Conservation (phyloP, 2,329 filamentous ascomycete genomes). For the Trichoderma sp. region DNA sequence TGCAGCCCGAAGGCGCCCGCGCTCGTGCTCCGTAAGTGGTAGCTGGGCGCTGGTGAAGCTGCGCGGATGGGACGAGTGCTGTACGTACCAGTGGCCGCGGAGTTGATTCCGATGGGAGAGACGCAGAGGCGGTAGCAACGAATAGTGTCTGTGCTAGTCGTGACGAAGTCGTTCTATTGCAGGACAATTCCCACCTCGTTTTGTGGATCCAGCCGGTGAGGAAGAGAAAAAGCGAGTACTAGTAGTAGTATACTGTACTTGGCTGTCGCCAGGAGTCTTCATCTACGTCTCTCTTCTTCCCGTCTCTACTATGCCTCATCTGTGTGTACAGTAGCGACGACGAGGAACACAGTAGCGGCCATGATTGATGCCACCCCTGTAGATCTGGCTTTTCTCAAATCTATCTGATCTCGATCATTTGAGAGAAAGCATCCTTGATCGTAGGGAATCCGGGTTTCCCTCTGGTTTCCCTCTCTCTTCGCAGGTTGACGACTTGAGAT, state of each 20-base stretch:
- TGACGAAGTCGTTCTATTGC: background rate
- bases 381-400: background rate
- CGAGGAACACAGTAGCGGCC: too few relatives aligned
- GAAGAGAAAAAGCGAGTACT: background rate
- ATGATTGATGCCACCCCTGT: background rate
- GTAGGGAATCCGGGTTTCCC: background rate
- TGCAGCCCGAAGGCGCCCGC: slow-evolving; percentile 12
- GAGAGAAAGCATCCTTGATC: background rate
- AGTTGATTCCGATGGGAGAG: background rate
- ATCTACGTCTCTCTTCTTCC: background rate
- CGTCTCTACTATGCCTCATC: background rate
- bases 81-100: background rate
- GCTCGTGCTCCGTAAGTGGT: background rate
- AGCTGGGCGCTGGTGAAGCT: background rate
- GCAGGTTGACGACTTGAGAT: background rate
- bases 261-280: background rate
- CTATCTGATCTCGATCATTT: slow-evolving; percentile 7
- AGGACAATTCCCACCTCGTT: background rate
- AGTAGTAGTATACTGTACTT: background rate
- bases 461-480: background rate
- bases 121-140: background rate
- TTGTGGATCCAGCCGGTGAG: background rate
- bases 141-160: background rate
- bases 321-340: background rate
- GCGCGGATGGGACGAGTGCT: background rate